phyloP scores from a whole-genome alignment of 257 asterid species.

The Rehmannia glutinosa region DNA sequence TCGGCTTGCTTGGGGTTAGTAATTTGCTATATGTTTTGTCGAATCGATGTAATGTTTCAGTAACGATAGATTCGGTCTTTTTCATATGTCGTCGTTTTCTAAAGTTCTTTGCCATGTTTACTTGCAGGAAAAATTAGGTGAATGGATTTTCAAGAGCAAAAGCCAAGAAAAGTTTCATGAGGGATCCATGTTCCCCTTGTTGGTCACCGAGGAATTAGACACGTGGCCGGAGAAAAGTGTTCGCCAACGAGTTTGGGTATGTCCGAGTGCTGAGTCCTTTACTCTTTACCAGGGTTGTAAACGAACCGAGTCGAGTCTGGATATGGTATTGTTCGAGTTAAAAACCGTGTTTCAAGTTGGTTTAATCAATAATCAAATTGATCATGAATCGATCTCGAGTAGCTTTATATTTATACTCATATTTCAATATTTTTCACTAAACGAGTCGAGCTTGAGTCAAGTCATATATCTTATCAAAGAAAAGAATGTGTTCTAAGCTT shows the following conservation, averaged over 20 bases:
- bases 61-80: background rate
- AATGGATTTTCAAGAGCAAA: constrained; percentile 88
- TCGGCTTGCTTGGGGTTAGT: constrained; percentile 68
- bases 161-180: constrained; percentile 80
- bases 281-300: background rate
- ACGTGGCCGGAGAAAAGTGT: constrained; percentile 89
- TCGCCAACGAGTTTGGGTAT: constrained; percentile 84
- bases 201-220: constrained; percentile 72
- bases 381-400: no score
- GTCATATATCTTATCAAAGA: no score
- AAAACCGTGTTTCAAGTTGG: no score
- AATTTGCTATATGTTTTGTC: background rate
- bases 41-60: background rate
- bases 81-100: background rate
- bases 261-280: constrained; percentile 8
- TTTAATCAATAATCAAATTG: no score
- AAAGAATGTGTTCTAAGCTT: no score
- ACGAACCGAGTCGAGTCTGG: background rate
- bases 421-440: no score
- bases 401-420: no score
- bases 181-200: constrained; percentile 80
- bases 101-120: background rate
- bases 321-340: no score
- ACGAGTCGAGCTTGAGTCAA: no score
- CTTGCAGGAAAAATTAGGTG: constrained; percentile 68